These are phyloP conservation scores for Acanthamoeba culbertsoni DNA, from an alignment of 208 protist genomes.

Conservation along the genomic window DNA sequence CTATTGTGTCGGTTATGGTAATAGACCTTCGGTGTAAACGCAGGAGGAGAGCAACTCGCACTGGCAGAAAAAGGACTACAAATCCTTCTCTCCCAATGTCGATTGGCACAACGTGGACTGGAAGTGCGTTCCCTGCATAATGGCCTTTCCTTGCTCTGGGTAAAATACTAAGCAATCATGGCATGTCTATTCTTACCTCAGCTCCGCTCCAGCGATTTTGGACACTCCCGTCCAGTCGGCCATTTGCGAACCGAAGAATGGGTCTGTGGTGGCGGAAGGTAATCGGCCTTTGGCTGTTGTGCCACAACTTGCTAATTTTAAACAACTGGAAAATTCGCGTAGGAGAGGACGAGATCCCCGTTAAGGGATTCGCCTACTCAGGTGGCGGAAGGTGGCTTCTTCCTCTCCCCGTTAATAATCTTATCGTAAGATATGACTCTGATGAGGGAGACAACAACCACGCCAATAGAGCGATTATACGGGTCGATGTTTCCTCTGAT, in stretches of 20 bases:
- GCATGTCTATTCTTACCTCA: background rate
- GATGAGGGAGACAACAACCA: background rate
- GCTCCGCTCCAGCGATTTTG: slow-evolving; percentile 72
- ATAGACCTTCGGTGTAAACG: background rate
- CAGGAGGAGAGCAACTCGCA: slow-evolving; percentile 77
- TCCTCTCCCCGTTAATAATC: background rate
- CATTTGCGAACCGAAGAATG: slow-evolving; percentile 77
- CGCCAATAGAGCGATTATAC: background rate
- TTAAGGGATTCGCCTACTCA: slow-evolving; percentile 82
- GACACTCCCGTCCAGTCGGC: slow-evolving; percentile 86
- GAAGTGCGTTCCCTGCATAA: background rate
- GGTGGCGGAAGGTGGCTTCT: slow-evolving; percentile 85
- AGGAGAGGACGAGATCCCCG: slow-evolving; percentile 59
- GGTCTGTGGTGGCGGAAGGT: slow-evolving; percentile 43
- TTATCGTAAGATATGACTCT: too few relatives aligned
- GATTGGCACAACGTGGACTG: slow-evolving; percentile 73
- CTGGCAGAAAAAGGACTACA: slow-evolving; percentile 90
- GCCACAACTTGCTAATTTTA: too few relatives aligned
- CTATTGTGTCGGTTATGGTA: too few relatives aligned
- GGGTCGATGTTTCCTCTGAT: slow-evolving; percentile 88
- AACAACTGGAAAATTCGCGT: too few relatives aligned
- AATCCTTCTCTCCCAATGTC: slow-evolving; percentile 81
- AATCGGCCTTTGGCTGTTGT: too few relatives aligned
- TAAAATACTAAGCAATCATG: background rate
- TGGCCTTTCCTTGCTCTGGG: background rate